These are phyloP conservation scores for Candida sonorensis DNA, from an alignment of 805 yeast species.

Conservation along the genomic window DNA sequence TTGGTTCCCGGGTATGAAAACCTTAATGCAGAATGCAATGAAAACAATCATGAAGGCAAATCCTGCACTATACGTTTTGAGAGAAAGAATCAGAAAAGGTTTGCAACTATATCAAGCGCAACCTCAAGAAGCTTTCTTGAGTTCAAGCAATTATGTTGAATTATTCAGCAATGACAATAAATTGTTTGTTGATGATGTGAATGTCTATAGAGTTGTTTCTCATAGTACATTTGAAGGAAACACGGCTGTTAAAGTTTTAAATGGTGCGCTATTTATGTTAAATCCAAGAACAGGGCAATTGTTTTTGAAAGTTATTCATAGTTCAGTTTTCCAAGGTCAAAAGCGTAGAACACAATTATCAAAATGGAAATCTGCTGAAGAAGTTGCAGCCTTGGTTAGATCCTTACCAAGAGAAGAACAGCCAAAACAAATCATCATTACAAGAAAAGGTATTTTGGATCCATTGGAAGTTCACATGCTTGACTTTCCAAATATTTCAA, in stretches of 20 bases:
- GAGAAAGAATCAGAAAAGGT: slow-evolving; percentile 93
- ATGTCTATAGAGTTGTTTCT: slow-evolving; percentile 87
- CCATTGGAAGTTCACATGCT: slow-evolving; percentile 96
- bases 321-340: slow-evolving; percentile 96
- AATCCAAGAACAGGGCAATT: slow-evolving; percentile 90
- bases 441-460: slow-evolving; percentile 86
- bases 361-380: slow-evolving; percentile 98
- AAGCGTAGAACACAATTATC: slow-evolving; percentile 88
- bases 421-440: slow-evolving; percentile 85
- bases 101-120: slow-evolving; percentile 89
- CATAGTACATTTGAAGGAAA: slow-evolving; percentile 93
- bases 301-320: slow-evolving; percentile 82
- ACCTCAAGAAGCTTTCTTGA: slow-evolving; percentile 86
- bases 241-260: slow-evolving; percentile 83
- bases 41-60: slow-evolving; percentile 89
- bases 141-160: slow-evolving; percentile 85
- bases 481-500: slow-evolving; percentile 88
- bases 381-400: slow-evolving; percentile 83
- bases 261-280: slow-evolving; percentile 86
- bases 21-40: slow-evolving; percentile 86
- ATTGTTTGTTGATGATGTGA: slow-evolving; percentile 86
- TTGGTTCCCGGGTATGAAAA: slow-evolving; percentile 95
- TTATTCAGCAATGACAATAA: slow-evolving; percentile 78
- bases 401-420: slow-evolving; percentile 91
- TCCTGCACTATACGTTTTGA: slow-evolving; percentile 83